These are phyloP conservation scores for Pseudopithomyces chartarum DNA, from an alignment of 2,329 filamentous ascomycete genomes.

Conservation along the genomic window DNA sequence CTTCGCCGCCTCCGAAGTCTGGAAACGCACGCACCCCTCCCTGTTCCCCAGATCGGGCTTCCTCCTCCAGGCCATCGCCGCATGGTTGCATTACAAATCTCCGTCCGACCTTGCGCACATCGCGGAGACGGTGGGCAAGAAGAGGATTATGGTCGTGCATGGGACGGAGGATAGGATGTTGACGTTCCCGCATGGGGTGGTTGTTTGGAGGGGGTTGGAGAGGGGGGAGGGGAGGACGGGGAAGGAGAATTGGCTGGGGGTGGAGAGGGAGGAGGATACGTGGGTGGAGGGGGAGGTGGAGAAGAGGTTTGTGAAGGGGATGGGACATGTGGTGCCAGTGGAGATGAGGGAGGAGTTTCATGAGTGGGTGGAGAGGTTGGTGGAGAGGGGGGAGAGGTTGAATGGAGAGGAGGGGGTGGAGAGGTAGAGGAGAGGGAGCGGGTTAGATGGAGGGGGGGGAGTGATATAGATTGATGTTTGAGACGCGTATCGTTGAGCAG, in stretches of 20 bases:
- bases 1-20: conserved; percentile 78
- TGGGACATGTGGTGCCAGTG: conserved; percentile 76
- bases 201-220: conserved; percentile 71
- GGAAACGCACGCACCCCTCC: conserved; percentile 67
- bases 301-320: conserved; percentile 68
- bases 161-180: conserved; percentile 82
- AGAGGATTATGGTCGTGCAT: conserved; percentile 78
- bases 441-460: no score
- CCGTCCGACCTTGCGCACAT: conserved; percentile 67
- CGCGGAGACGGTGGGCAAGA: conserved; percentile 70
- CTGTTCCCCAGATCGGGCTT: conserved; percentile 71
- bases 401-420: conserved; percentile 27
- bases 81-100: conserved; percentile 79
- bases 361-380: conserved; percentile 63
- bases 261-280: conserved; percentile 40
- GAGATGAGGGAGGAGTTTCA: conserved; percentile 75
- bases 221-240: conserved; percentile 48
- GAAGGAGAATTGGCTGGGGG: conserved; percentile 39
- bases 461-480: no score
- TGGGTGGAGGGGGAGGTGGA: conserved; percentile 52
- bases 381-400: conserved; percentile 58
- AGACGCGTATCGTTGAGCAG: no score
- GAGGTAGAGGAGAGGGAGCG: background rate
- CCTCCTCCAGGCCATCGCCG: conserved; percentile 76
- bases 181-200: conserved; percentile 68